phyloP scores from a whole-genome alignment of 331 rosid species.

The Arachis monticola region DNA sequence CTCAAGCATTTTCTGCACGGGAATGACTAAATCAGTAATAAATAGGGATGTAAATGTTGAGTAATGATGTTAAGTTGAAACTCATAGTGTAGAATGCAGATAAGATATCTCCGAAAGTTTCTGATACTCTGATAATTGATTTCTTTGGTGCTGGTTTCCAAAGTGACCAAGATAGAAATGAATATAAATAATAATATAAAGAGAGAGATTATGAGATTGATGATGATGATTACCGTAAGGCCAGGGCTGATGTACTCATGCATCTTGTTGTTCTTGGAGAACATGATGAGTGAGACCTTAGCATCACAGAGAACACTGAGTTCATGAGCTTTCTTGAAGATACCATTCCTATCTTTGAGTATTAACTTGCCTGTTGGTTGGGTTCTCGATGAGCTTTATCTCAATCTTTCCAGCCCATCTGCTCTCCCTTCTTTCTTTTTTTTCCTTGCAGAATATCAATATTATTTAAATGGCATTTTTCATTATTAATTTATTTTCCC shows the following conservation, averaged over 20 bases:
- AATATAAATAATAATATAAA: not conserved
- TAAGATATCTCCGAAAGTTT: conserved; percentile 51
- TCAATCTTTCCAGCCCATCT: conserved; percentile 84
- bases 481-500: not conserved
- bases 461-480: too few relatives aligned
- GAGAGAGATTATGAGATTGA: too few relatives aligned
- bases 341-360: conserved; percentile 81
- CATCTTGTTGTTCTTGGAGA: conserved; percentile 67
- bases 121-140: conserved; percentile 75
- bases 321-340: conserved; percentile 89
- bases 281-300: conserved; percentile 80
- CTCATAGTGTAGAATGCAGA: conserved; percentile 77
- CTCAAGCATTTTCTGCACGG: conserved; percentile 66
- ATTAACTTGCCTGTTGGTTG: conserved; percentile 86
- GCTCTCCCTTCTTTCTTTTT: not conserved
- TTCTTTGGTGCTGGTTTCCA: conserved; percentile 68
- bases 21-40: not conserved
- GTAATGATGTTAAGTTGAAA: conserved; percentile 38
- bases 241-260: conserved; percentile 70
- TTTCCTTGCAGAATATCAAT: not conserved
- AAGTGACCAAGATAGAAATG: not conserved
- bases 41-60: not conserved
- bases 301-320: conserved; percentile 94
- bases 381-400: conserved; percentile 82
- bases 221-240: too few relatives aligned